phyloP scores from a whole-genome alignment of 2,329 filamentous ascomycete species.

The Talaromyces marneffei region DNA sequence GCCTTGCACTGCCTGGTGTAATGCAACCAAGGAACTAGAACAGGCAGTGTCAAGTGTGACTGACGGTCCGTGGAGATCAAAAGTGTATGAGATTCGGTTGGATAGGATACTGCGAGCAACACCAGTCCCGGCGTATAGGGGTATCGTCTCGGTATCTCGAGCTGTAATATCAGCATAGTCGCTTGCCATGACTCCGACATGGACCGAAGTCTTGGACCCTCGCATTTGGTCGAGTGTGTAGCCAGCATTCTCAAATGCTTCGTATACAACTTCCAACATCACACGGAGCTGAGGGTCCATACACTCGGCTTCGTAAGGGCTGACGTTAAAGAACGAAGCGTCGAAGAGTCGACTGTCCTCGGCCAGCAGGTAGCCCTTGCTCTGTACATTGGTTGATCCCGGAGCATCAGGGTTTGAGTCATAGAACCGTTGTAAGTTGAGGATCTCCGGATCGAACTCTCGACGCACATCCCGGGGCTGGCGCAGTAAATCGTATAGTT shows the following conservation, averaged over 20 bases:
- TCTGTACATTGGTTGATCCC: conserved; percentile 13
- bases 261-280: conserved; percentile 32
- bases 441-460: neutral
- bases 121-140: conserved; percentile 22
- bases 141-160: conserved; percentile 15
- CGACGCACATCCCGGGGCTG: conserved; percentile 10
- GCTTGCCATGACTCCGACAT: conserved; percentile 20
- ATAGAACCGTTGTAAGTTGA: neutral
- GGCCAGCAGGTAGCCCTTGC: neutral
- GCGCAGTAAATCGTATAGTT: conserved; percentile 15
- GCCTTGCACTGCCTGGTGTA: too few relatives aligned
- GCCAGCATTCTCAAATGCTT: conserved; percentile 26
- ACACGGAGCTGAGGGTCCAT: conserved; percentile 22
- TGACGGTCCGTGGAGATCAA: conserved; percentile 33
- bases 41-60: too few relatives aligned
- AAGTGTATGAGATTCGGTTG: conserved; percentile 38
- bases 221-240: conserved; percentile 17
- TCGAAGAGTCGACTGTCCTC: conserved; percentile 27
- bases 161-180: conserved; percentile 21
- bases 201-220: conserved; percentile 24
- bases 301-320: neutral
- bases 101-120: conserved; percentile 34
- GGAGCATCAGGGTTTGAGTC: neutral
- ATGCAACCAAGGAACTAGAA: too few relatives aligned
- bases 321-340: conserved; percentile 19